Conservation (phyloP, 2,329 filamentous ascomycete species). For the Pochonia chlamydosporia region DNA sequence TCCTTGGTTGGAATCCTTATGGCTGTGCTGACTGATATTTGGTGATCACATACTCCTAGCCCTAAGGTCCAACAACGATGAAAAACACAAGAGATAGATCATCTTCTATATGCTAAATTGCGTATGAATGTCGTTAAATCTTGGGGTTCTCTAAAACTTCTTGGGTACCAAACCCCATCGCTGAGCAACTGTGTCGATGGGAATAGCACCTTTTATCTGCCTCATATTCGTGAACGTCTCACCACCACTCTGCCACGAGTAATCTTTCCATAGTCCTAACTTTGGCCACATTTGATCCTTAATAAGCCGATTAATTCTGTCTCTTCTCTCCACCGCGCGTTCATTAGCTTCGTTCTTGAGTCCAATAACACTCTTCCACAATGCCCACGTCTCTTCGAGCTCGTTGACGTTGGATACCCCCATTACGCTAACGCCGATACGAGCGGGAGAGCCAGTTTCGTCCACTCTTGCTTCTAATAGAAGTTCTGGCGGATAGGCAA, state of each 20-base stretch:
- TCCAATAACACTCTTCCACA: slow-evolving; percentile 48
- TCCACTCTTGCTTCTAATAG: slow-evolving; percentile 3
- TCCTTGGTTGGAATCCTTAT: too few species aligned
- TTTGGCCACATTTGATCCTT: slow-evolving; percentile 45
- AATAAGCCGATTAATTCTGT: slow-evolving; percentile 28
- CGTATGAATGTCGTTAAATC: slow-evolving; percentile 13
- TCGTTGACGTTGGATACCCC: slow-evolving; percentile 59
- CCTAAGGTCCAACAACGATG: too few species aligned
- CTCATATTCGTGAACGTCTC: slow-evolving; percentile 35
- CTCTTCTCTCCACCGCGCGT: slow-evolving; percentile 21
- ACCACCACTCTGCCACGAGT: slow-evolving; percentile 57
- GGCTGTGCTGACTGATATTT: too few species aligned
- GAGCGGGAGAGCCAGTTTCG: slow-evolving; percentile 15
- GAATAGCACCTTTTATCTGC: slow-evolving; percentile 21
- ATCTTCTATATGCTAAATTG: background rate
- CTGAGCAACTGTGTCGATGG: slow-evolving; percentile 22
- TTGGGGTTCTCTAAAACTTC: slow-evolving; percentile 19
- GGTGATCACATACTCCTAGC: too few species aligned
- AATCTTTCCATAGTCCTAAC: slow-evolving; percentile 58
- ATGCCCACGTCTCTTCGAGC: slow-evolving; percentile 54
- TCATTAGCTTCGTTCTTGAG: slow-evolving; percentile 34
- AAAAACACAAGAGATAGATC: too few species aligned
- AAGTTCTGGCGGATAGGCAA: slow-evolving; percentile 10
- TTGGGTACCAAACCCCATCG: slow-evolving; percentile 21
- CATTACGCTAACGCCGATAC: slow-evolving; percentile 55